A percentile compares a stretch with the other conserved stretches of the same genome.
Evolutionary conservation across 2,329 filamentous ascomycete genomes (phyloP).

Genomic region (Tolypocladium album): DNA sequence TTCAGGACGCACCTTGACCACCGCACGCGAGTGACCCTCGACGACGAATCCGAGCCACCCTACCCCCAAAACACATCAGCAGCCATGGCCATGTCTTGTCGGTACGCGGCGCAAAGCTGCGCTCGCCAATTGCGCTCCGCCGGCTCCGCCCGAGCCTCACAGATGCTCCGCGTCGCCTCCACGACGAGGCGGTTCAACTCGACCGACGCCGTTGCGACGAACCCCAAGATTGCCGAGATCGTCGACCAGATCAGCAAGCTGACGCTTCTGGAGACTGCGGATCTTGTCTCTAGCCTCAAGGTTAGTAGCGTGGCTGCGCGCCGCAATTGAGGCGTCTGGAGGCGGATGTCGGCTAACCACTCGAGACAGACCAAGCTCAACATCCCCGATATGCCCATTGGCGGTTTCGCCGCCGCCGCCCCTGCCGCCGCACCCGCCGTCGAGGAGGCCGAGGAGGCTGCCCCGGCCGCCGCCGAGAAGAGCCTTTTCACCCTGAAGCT

Average conservation of each 20-base stretch:
- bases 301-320: slow-evolving; percentile 35
- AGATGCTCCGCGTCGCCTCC: slow-evolving; percentile 32
- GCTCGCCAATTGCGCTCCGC: slow-evolving; percentile 48
- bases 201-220: slow-evolving; percentile 58
- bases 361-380: slow-evolving; percentile 70
- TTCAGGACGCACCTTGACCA: slow-evolving; percentile 19
- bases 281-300: slow-evolving; percentile 91
- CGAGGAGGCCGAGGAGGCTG: slow-evolving; percentile 79
- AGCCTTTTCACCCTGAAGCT: slow-evolving; percentile 96
- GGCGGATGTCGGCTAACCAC: not conserved
- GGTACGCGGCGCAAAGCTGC: slow-evolving; percentile 54
- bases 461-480: slow-evolving; percentile 86
- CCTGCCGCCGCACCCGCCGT: slow-evolving; percentile 52
- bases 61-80: slow-evolving; percentile 14
- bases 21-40: slow-evolving; percentile 8
- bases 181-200: slow-evolving; percentile 74
- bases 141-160: slow-evolving; percentile 34
- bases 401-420: slow-evolving; percentile 72
- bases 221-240: slow-evolving; percentile 88
- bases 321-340: slow-evolving; percentile 3
- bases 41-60: not conserved
- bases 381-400: slow-evolving; percentile 94
- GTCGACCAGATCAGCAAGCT: slow-evolving; percentile 99
- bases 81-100: slow-evolving; percentile 52
- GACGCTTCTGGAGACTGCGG: slow-evolving; percentile 93